Evolutionary conservation across 1,139 yeast genomes (phyloP).

Genomic region (Candida labiduridarum): DNA sequence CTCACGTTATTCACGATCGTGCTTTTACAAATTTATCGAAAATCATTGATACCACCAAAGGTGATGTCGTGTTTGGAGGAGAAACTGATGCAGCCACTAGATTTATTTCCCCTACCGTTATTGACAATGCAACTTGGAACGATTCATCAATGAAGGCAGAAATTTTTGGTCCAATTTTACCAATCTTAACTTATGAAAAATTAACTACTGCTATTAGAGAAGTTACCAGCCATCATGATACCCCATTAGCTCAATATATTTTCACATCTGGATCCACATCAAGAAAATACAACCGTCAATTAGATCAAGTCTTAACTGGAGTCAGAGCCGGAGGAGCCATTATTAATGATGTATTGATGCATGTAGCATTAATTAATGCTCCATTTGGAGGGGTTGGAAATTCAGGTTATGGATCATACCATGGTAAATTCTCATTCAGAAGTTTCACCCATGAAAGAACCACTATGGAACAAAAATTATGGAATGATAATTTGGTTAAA

Average conservation of each 20-base stretch:
- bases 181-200: conserved; percentile 59
- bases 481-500: conserved; percentile 60
- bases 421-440: conserved; percentile 72
- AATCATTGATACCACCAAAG: conserved; percentile 56
- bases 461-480: conserved; percentile 64
- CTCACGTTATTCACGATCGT: conserved; percentile 66
- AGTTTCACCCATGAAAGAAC: conserved; percentile 80
- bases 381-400: conserved; percentile 94
- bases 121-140: conserved; percentile 59
- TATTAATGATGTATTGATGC: conserved; percentile 74
- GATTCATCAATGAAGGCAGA: conserved; percentile 79
- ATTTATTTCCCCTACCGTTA: conserved; percentile 74
- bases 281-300: conserved; percentile 46
- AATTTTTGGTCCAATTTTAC: conserved; percentile 84
- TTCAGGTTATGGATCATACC: conserved; percentile 83
- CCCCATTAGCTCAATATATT: conserved; percentile 86
- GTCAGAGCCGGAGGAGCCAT: conserved; percentile 77
- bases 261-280: conserved; percentile 53
- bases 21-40: conserved; percentile 56
- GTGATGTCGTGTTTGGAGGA: conserved; percentile 63
- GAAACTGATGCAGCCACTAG: conserved; percentile 43
- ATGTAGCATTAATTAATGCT: conserved; percentile 67
- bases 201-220: conserved; percentile 51
- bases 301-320: conserved; percentile 49
- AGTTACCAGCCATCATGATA: conserved; percentile 61